Evolutionary conservation across 352 stramenopile genomes (phyloP), one percentile per base, ranked within the genome.

Genomic region (Thalassiosira allenii): DNA sequence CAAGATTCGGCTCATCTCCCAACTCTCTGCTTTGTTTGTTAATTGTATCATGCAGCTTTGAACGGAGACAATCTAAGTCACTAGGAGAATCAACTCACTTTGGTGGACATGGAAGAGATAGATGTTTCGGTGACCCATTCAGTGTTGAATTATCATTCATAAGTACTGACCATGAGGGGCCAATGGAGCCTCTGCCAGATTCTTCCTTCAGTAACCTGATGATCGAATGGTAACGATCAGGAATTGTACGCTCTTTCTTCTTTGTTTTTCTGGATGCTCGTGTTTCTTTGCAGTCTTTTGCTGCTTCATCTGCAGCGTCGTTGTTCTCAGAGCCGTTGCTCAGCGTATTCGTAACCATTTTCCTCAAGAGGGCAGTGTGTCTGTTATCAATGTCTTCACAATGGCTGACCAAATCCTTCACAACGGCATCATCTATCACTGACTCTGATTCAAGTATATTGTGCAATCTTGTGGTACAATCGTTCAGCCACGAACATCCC

Each of bases 91-190:
- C 62, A 3, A 84, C 29, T 49, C 58, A 84, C 3, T 47, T 44
- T 32, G 76, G 76, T 61, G 52, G 59, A 62, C 62, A 11, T 33
- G 67, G 43, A 49, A 84, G 76, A 53, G 68, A 75, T 27, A 84
- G 23, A 27, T 79, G 37, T 11, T 62, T 68, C 22, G 49, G 3
- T 34, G 54, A 33, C 33, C 12, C 12, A 74, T 71, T 76, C 17
- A n/a, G 47, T 47, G 34, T 12, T 6, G 56, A 23, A 63, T 40
- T 53, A 23, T 30, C 17, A 43, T 71, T 63, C 58, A 69, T 77
- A 11, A 83, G 40, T 14, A 77, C 22, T 22, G 63, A 23, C 74
- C 65, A 83, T 61, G 65, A 70, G 27, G 53, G 59, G 5, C 72
- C 25, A 8, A 51, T 33, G 29, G 2, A 27, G 23, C 40, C 32